phyloP scores from a whole-genome alignment of 306 rosid genomes.

The Trifolium pratense region DNA sequence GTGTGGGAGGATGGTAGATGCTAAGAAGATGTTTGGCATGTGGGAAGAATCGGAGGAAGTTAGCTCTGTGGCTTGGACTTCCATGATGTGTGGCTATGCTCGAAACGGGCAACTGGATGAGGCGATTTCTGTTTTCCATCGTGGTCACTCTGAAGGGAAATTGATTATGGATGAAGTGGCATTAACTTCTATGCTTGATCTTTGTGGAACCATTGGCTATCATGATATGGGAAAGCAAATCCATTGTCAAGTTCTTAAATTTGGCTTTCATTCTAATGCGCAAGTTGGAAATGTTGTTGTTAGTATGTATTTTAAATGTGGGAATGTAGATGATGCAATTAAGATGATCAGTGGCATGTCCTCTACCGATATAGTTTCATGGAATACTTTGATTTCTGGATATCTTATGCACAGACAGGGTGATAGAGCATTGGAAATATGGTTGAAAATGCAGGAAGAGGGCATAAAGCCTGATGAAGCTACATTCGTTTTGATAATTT shows the following conservation, averaged over 20 bases:
- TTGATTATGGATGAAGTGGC: constrained; percentile 73
- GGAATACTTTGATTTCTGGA: constrained; percentile 83
- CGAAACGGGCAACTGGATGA: constrained; percentile 61
- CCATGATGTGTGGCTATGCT: constrained; percentile 79
- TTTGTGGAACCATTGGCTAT: constrained; percentile 74
- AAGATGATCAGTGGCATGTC: constrained; percentile 58
- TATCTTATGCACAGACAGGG: constrained; percentile 76
- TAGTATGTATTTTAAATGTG: constrained; percentile 87
- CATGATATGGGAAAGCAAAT: constrained; percentile 86
- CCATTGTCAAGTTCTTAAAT: constrained; percentile 67
- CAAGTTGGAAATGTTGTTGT: constrained; percentile 75
- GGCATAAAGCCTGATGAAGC: constrained; percentile 66
- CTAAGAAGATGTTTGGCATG: constrained; percentile 60
- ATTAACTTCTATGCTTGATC: constrained; percentile 60
- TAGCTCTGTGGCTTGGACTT: constrained; percentile 63
- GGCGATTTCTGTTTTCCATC: constrained; percentile 67
- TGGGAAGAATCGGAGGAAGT: constrained; percentile 61
- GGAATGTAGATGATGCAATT: constrained; percentile 72
- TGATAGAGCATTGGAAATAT: constrained; percentile 65
- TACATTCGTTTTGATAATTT: constrained; percentile 68
- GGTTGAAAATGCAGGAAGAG: constrained; percentile 72
- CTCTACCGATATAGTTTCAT: constrained; percentile 64
- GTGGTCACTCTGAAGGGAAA: constrained; percentile 59
- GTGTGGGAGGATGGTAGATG: constrained; percentile 76
- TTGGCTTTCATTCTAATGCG: constrained; percentile 59